Conservation (phyloP, 495 filamentous ascomycete species). For the Hypoxylon fragiforme region DNA sequence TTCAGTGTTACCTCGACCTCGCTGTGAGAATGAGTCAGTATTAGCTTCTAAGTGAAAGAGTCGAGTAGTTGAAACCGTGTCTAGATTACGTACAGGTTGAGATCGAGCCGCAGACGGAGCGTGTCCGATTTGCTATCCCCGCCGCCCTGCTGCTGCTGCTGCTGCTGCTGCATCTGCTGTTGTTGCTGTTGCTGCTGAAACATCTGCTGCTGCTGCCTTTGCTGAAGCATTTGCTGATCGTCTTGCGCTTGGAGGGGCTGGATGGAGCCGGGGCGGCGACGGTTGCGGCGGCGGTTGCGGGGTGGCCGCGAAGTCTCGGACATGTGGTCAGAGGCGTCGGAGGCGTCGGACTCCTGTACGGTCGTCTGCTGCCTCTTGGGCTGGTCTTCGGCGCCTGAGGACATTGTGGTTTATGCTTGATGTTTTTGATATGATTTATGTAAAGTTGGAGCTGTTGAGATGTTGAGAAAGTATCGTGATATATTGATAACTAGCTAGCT, state of each 20-base stretch:
- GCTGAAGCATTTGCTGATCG: constrained; percentile 35
- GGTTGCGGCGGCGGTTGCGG: constrained; percentile 28
- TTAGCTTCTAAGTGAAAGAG: too few species aligned
- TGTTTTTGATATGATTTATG: too few species aligned
- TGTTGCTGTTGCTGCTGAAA: constrained; percentile 33
- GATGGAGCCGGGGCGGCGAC: constrained; percentile 26
- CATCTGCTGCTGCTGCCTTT: constrained; percentile 30
- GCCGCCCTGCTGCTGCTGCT: constrained; percentile 31
- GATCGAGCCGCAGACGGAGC: constrained; percentile 69
- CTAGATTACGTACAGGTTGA: too few species aligned
- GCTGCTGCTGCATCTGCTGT: constrained; percentile 12
- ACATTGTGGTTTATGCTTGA: constrained; percentile 19
- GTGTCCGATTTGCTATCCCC: constrained; percentile 58
- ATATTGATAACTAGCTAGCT: too few species aligned
- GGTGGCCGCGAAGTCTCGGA: constrained; percentile 45
- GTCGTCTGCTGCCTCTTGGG: constrained; percentile 17
- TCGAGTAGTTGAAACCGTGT: too few species aligned
- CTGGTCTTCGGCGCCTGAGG: constrained; percentile 25
- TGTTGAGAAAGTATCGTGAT: background rate
- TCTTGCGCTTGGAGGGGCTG: constrained; percentile 28
- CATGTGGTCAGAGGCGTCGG: constrained; percentile 44
- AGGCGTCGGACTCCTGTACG: constrained; percentile 25
- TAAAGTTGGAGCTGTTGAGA: too few species aligned
- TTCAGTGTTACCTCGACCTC: constrained; percentile 83
- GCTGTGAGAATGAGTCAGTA: too few species aligned